Base-by-base conservation (phyloP, 1,284 basidiomycete species). In the Flammula alnicola region DNA sequence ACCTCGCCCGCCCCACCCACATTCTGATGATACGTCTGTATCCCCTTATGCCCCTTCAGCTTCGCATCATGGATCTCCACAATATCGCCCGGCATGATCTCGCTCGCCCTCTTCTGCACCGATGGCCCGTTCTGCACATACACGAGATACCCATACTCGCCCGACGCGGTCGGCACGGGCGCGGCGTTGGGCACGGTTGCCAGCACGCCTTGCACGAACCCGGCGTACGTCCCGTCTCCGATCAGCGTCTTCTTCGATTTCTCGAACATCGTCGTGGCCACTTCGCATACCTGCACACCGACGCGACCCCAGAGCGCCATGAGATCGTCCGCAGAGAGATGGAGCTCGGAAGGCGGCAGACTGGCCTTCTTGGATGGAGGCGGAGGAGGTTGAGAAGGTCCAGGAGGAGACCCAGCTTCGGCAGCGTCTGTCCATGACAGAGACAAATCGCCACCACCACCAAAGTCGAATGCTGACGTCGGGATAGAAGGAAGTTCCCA, bases 1-100 rank as follows among this genome's bases (percentile, higher is more conserved):
- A 84, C 80, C n/a, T 77, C 59, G 5, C 54, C 63, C 4, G 53
- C 80, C 2, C 77, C 79, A 3, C 85, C 81, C 4, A 84, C 77
- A 63, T 73, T 71, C 75, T 81, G 80, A 51, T 76, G 78, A 65
- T 96, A 95, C 39, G 78, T 74, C 41, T 86, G 80, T 43, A 96
- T 66, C 1, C 86, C 84, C 67, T 93, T 95, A 63, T 93, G 89
- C 0, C 95, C 94, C 66, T 93, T 95, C 61, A 98, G 76, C 65
- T 83, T 87, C 44, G 89, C 91, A 46, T 92, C 89, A 47, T 78
- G 72, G 57, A 95, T 70, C 43, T 83, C 79, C 32, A 93, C 77
- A 4, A 97, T 71, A 69, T 97, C 94, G 1, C 94, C 94, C 0
- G 92, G 86, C 73, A 92, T 78, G 49, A 93, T 88, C 45, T 95